These are phyloP conservation scores for Draba incana DNA, from an alignment of 345 rosid genomes.

Conservation along the genomic window DNA sequence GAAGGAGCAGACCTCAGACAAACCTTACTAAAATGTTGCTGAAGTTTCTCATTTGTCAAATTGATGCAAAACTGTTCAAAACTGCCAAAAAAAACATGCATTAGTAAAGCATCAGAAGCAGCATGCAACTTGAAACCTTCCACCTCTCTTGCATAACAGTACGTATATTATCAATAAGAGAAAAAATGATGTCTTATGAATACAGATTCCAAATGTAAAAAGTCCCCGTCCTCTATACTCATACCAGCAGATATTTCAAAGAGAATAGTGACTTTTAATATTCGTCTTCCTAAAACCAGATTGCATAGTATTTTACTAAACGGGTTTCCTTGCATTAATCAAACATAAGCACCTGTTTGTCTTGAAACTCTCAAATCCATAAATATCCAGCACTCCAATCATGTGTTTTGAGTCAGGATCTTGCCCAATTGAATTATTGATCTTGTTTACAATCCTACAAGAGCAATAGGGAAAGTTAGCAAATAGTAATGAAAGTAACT, in stretches of 20 bases:
- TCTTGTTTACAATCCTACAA: conserved; percentile 86
- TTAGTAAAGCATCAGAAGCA: conserved; percentile 37
- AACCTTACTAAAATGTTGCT: conserved; percentile 98
- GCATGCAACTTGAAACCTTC: neutral
- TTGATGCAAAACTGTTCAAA: conserved; percentile 99
- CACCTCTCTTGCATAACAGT: conserved; percentile 19
- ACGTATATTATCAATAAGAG: neutral
- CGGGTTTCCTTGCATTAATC: conserved; percentile 33
- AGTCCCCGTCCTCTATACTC: too few species aligned
- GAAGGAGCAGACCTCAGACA: conserved; percentile 30
- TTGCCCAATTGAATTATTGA: conserved; percentile 90
- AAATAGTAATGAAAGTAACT: conserved; percentile 8
- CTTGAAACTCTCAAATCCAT: conserved; percentile 99
- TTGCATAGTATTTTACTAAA: conserved; percentile 13
- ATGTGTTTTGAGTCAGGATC: conserved; percentile 80
- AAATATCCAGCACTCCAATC: conserved; percentile 96
- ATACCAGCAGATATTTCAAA: neutral
- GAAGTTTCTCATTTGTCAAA: conserved; percentile 98
- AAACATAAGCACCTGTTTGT: conserved; percentile 85
- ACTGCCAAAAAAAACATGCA: conserved; percentile 52
- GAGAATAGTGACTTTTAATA: neutral
- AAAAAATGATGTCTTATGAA: too few species aligned
- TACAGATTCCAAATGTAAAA: too few species aligned
- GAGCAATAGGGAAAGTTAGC: conserved; percentile 28
- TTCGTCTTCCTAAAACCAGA: conserved; percentile 11